Evolutionary conservation across 352 stramenopile genomes (phyloP), one percentile per base, ranked within the genome.

Genomic region (Globisporangium sylvaticum): DNA sequence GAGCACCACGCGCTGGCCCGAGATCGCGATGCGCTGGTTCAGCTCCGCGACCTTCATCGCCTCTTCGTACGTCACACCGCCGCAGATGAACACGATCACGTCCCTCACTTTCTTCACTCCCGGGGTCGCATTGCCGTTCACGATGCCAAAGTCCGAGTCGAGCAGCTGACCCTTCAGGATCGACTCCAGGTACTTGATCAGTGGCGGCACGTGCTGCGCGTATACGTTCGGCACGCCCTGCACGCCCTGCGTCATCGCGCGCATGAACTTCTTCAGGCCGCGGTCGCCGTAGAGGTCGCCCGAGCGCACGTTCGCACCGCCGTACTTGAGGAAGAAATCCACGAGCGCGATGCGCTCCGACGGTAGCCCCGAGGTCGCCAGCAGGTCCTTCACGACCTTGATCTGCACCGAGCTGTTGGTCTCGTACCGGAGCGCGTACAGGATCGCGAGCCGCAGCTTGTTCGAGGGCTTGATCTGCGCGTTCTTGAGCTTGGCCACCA

Each of bases 381-480:
- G 67, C 64, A 95, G 55, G 55, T 93, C 85, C 61, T 92, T 93
- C 48, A 95, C 72, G 42, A 81, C 77, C 74, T 95, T 94, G 66
- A 92, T 71, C 67, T 93, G 82, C 34, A 91, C 80, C 29, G 86
- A 90, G 62, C 76, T 90, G 66, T 92, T 87, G 29, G 85, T 96
- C 78, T 99, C 97, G 76, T 99, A 99, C 18, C 97, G 92, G 39
- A 99, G 70, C 24, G 97, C 96, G 81, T 99, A 99, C 20, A 99
- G 76, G 75, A 99, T 94, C 22, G 97, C 96, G 57, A 99, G 84
- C 20, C 98, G 92, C 31, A 99, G 83, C 74, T 99, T 99, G 80
- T 99, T 98, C 4, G 92, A 84, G n/a, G 96, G 89, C 73, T 98
- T 98, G 39, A 95, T 88, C 68, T 88, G 73, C 20, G 75, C 83